These are phyloP conservation scores for Scheffersomyces segobiensis DNA, from an alignment of 1,139 yeast species.

Conservation along the genomic window DNA sequence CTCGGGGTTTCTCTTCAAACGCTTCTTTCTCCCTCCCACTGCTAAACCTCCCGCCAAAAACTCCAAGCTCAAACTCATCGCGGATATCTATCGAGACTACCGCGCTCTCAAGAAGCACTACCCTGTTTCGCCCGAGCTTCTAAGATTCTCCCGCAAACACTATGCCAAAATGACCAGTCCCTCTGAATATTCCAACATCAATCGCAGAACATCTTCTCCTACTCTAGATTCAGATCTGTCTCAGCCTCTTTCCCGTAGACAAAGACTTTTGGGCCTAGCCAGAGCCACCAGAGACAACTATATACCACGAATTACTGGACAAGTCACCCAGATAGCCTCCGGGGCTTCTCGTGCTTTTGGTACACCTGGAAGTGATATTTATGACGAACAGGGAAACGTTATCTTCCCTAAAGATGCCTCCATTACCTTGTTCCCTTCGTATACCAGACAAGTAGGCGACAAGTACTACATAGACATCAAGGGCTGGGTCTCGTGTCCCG, in stretches of 20 bases:
- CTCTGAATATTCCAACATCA: conserved; percentile 4
- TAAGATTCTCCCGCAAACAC: conserved; percentile 4
- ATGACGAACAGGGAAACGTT: conserved; percentile 35
- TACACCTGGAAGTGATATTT: conserved; percentile 22
- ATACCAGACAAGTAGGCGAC: conserved; percentile 43
- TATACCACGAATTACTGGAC: conserved; percentile 51
- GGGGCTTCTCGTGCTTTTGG: conserved; percentile 42
- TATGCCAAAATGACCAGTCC: conserved; percentile 4
- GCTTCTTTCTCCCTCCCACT: conserved; percentile 11
- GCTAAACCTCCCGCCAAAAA: conserved; percentile 5
- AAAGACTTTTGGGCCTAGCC: conserved; percentile 47
- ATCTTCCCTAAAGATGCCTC: conserved; percentile 39
- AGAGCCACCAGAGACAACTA: conserved; percentile 59
- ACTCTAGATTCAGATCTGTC: background rate
- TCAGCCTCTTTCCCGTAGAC: conserved; percentile 27
- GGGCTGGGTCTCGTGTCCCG: conserved; percentile 76
- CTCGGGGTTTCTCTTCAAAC: conserved; percentile 18
- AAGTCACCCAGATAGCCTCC: conserved; percentile 50
- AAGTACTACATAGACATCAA: conserved; percentile 60
- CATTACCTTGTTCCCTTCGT: conserved; percentile 60
- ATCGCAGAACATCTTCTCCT: conserved; percentile 1
- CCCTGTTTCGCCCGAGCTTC: conserved; percentile 1
- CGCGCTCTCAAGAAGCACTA: conserved; percentile 14
- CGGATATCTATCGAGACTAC: conserved; percentile 27
- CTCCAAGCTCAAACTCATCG: conserved; percentile 17